A percentile compares a stretch with the other conserved stretches of the same genome.
phyloP scores from a whole-genome alignment of 805 yeast genomes.

The Candida cerambycidarum region DNA sequence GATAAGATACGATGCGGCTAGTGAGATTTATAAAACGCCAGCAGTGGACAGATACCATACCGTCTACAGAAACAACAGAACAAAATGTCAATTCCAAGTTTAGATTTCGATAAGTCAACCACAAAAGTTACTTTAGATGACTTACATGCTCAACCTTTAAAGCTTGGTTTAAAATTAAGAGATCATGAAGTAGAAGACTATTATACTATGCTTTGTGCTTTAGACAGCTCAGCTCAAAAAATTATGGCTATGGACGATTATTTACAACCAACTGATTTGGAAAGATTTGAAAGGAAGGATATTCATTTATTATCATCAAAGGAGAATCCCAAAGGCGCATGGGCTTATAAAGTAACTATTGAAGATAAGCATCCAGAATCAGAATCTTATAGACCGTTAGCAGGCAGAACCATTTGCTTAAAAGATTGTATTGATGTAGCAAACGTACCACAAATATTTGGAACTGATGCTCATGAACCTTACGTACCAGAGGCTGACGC shows the following conservation, averaged over 20 bases:
- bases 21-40: too few species aligned
- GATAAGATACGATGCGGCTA: slow-evolving; percentile 5
- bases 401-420: slow-evolving; percentile 14
- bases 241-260: slow-evolving; percentile 14
- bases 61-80: too few species aligned
- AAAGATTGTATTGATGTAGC: slow-evolving; percentile 18
- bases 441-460: slow-evolving; percentile 16
- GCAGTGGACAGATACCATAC: too few species aligned
- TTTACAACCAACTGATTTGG: slow-evolving; percentile 13
- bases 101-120: slow-evolving; percentile 12
- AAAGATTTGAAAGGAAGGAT: slow-evolving; percentile 12
- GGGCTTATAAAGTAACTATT: slow-evolving; percentile 19
- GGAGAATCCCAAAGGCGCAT: slow-evolving; percentile 15
- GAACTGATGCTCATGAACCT: slow-evolving; percentile 16
- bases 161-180: slow-evolving; percentile 11
- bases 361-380: slow-evolving; percentile 17
- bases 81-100: slow-evolving; percentile 14
- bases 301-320: slow-evolving; percentile 7
- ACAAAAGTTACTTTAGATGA: slow-evolving; percentile 14
- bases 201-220: slow-evolving; percentile 15
- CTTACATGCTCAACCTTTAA: slow-evolving; percentile 15
- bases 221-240: slow-evolving; percentile 14
- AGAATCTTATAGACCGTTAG: slow-evolving; percentile 11
- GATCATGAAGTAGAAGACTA: slow-evolving; percentile 14
- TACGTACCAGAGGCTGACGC: slow-evolving; percentile 17